phyloP scores from a whole-genome alignment of 352 stramenopile species.

The Pseudoperonospora humuli region DNA sequence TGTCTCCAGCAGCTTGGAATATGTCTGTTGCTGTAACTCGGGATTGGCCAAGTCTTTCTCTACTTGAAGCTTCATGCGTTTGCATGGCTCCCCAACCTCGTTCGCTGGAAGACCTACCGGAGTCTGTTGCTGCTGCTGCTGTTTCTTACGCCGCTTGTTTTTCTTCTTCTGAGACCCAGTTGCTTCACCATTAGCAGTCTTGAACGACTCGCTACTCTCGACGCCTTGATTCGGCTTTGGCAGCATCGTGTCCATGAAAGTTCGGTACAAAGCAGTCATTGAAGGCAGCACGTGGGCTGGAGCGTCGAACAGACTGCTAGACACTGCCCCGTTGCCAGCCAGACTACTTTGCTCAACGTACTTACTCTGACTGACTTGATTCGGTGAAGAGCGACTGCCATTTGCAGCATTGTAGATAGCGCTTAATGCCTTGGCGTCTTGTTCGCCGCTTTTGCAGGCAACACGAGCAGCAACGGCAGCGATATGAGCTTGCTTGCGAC shows the following conservation, averaged over 20 bases:
- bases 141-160: constrained; percentile 61
- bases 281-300: constrained; percentile 76
- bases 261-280: constrained; percentile 75
- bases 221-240: constrained; percentile 39
- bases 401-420: constrained; percentile 36
- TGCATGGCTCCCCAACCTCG: constrained; percentile 34
- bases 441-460: constrained; percentile 16
- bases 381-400: constrained; percentile 5
- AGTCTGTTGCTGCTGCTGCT: constrained; percentile 22
- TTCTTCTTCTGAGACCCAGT: constrained; percentile 35
- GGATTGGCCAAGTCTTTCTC: constrained; percentile 59
- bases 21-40: constrained; percentile 52
- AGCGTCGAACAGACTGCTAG: constrained; percentile 60
- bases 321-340: constrained; percentile 10
- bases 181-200: constrained; percentile 2
- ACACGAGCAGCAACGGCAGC: constrained; percentile 10
- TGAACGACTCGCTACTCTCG: constrained; percentile 11
- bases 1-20: constrained; percentile 59
- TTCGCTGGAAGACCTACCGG: constrained; percentile 6
- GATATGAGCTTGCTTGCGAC: constrained; percentile 29
- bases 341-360: constrained; percentile 12
- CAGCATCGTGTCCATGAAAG: constrained; percentile 86
- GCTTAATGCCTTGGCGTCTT: constrained; percentile 36
- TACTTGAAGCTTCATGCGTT: constrained; percentile 56
- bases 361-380: constrained; percentile 17